Conservation (phyloP, 208 protist species). For the Strigomonas culicis region DNA sequence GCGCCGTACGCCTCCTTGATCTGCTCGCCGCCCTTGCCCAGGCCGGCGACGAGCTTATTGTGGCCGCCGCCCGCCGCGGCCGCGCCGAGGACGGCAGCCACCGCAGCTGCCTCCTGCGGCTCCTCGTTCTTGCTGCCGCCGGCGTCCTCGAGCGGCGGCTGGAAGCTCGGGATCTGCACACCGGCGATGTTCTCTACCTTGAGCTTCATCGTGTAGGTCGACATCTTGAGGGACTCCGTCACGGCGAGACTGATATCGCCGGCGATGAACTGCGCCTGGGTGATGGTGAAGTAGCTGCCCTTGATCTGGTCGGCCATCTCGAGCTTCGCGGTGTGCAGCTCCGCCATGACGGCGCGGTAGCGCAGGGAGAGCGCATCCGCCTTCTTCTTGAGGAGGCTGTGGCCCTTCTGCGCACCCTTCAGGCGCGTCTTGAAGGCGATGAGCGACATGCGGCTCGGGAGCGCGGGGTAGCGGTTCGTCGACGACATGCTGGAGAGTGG, state of each 20-base stretch:
- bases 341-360: conserved; percentile 93
- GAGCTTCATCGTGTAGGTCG: conserved; percentile 87
- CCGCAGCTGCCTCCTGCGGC: background rate
- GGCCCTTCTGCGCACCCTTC: conserved; percentile 97
- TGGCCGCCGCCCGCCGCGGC: conserved; percentile 1
- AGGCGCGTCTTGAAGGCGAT: conserved; percentile 93
- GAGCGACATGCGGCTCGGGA: conserved; percentile 92
- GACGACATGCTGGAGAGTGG: conserved; percentile 47
- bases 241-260: conserved; percentile 95
- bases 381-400: conserved; percentile 99
- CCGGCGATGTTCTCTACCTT: conserved; percentile 98
- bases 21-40: conserved; percentile 97
- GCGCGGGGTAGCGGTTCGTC: conserved; percentile 79
- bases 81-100: background rate
- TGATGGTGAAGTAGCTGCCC: conserved; percentile 93
- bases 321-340: conserved; percentile 92
- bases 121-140: conserved; percentile 14
- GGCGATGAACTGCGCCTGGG: conserved; percentile 95
- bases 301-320: conserved; percentile 88
- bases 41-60: conserved; percentile 73
- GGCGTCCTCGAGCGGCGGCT: conserved; percentile 39
- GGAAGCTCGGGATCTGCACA: conserved; percentile 96
- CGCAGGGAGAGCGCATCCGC: conserved; percentile 97
- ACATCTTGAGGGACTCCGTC: conserved; percentile 92
- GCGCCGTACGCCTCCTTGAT: conserved; percentile 85